A percentile compares a stretch with the other conserved stretches of the same genome.
phyloP scores from a whole-genome alignment of 1,284 basidiomycete genomes.

The Trametes sp. region DNA sequence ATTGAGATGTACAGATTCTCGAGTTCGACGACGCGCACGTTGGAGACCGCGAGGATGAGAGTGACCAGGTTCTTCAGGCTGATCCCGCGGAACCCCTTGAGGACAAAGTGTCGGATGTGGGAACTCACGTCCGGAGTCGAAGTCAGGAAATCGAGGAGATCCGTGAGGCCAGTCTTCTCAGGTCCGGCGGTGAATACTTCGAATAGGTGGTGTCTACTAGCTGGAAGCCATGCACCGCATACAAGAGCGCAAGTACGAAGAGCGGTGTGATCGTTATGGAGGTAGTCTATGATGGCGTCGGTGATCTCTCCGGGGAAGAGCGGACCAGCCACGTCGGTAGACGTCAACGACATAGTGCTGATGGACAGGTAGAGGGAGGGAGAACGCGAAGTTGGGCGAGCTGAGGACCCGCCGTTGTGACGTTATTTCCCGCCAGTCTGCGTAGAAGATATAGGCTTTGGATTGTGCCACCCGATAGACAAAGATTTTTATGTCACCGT shows the following conservation, averaged over 20 bases:
- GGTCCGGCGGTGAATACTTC: slow-evolving; percentile 26
- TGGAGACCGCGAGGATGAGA: not conserved
- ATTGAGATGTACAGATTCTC: not conserved
- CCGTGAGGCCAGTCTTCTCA: slow-evolving; percentile 1
- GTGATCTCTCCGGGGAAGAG: slow-evolving; percentile 35
- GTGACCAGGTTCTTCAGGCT: not conserved
- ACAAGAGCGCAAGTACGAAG: slow-evolving; percentile 34
- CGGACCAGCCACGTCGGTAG: not conserved
- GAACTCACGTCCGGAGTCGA: not conserved
- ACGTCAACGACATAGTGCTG: not conserved
- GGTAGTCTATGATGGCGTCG: slow-evolving; percentile 39
- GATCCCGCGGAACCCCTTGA: slow-evolving; percentile 2
- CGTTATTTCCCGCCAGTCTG: no score
- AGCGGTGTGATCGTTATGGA: slow-evolving; percentile 34
- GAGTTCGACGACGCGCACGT: slow-evolving; percentile 1
- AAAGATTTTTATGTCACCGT: not conserved
- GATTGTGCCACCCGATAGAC: not conserved
- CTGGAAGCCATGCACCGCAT: slow-evolving; percentile 31
- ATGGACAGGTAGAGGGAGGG: no score
- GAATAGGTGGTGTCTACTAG: slow-evolving; percentile 39
- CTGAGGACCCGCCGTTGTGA: no score
- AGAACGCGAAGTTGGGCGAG: no score
- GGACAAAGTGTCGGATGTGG: slow-evolving; percentile 3
- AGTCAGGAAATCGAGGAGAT: slow-evolving; percentile 2
- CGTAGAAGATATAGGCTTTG: not conserved